These are phyloP conservation scores for Multifurca ochricompacta DNA, from an alignment of 768 basidiomycete species.

Conservation along the genomic window DNA sequence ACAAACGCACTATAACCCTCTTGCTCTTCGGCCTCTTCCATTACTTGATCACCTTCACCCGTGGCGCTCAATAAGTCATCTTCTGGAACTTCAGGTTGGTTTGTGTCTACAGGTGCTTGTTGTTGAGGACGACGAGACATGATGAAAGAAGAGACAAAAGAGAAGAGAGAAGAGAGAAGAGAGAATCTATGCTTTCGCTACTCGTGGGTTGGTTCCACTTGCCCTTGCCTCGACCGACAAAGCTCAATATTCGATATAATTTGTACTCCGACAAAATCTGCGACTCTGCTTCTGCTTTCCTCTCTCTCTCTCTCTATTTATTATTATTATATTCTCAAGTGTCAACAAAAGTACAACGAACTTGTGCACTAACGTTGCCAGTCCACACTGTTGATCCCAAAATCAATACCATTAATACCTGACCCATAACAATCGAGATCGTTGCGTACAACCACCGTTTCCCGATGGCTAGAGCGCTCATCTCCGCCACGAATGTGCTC, in stretches of 20 bases:
- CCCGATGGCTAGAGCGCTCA: conserved; percentile 46
- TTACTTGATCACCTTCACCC: conserved; percentile 65
- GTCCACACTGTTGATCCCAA: conserved; percentile 60
- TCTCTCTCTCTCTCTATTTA: too few relatives aligned
- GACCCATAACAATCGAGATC: conserved; percentile 37
- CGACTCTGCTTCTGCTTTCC: too few relatives aligned
- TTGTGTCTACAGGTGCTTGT: conserved; percentile 33
- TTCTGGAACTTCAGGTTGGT: conserved; percentile 47
- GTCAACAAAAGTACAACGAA: conserved; percentile 41
- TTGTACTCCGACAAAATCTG: conserved; percentile 18
- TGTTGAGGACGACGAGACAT: conserved; percentile 33
- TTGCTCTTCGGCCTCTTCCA: conserved; percentile 63
- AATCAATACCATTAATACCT: conserved; percentile 63
- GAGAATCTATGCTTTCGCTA: background rate
- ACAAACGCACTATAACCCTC: conserved; percentile 68
- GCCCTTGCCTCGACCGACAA: background rate
- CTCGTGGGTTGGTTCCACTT: background rate
- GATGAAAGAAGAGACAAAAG: background rate
- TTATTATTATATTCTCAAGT: too few relatives aligned
- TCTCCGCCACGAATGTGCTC: conserved; percentile 85
- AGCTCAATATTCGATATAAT: background rate
- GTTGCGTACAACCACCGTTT: conserved; percentile 58
- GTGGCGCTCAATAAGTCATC: conserved; percentile 54
- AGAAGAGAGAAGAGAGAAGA: too few relatives aligned
- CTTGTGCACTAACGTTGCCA: conserved; percentile 37